These are phyloP conservation scores for Catunica adiposa DNA, from an alignment of 2,329 filamentous ascomycete genomes.

Conservation along the genomic window DNA sequence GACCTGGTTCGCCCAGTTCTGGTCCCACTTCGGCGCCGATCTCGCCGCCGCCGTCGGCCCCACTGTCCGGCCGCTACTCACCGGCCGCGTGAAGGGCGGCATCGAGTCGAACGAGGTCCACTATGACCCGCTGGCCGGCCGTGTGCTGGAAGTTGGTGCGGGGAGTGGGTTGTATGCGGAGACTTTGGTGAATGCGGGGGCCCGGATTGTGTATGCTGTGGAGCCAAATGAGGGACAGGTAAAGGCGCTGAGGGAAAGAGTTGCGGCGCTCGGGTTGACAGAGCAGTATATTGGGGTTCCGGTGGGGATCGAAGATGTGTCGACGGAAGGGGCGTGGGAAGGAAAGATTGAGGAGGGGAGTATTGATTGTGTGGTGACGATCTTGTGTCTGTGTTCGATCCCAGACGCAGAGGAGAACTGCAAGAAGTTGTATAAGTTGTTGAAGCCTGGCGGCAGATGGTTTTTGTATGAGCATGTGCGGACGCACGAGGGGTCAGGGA, in stretches of 20 bases:
- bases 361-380: slow-evolving; percentile 42
- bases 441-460: slow-evolving; percentile 47
- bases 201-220: slow-evolving; percentile 39
- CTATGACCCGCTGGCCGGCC: slow-evolving; percentile 28
- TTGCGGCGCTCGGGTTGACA: slow-evolving; percentile 33
- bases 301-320: slow-evolving; percentile 43
- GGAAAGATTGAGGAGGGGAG: slow-evolving; percentile 33
- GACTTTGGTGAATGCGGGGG: slow-evolving; percentile 26
- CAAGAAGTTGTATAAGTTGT: slow-evolving; percentile 35
- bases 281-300: slow-evolving; percentile 45
- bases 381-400: slow-evolving; percentile 47
- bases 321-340: slow-evolving; percentile 25
- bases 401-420: slow-evolving; percentile 42
- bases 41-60: slow-evolving; percentile 27
- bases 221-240: slow-evolving; percentile 45
- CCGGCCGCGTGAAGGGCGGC: slow-evolving; percentile 30
- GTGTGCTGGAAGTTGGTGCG: slow-evolving; percentile 46
- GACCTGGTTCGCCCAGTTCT: slow-evolving; percentile 46
- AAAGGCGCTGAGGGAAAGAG: slow-evolving; percentile 27
- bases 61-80: slow-evolving; percentile 36
- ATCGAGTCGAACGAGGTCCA: slow-evolving; percentile 21
- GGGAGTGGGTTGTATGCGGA: slow-evolving; percentile 45
- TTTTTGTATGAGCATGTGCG: slow-evolving; percentile 46
- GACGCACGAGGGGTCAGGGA: slow-evolving; percentile 23
- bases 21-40: slow-evolving; percentile 35